Conservation (phyloP, 2,329 filamentous ascomycete genomes). For the Xylariaceae sp. region DNA sequence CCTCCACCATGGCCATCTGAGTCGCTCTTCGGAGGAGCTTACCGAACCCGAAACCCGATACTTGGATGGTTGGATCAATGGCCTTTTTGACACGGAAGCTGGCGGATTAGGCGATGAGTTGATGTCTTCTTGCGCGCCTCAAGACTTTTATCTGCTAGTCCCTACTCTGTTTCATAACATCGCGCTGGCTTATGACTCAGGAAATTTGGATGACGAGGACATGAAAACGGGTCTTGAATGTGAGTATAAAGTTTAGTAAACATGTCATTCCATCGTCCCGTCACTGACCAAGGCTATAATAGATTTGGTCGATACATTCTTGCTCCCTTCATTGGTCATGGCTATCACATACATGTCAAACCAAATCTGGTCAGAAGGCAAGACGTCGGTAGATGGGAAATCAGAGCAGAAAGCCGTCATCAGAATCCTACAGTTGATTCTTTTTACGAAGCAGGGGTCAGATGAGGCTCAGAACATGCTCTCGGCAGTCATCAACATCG, state of each 20-base stretch:
- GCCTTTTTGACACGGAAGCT: conserved; percentile 70
- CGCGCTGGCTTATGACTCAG: conserved; percentile 63
- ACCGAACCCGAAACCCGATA: conserved; percentile 61
- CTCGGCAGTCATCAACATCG: conserved; percentile 65
- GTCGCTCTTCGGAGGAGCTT: conserved; percentile 55
- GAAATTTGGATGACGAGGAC: conserved; percentile 62
- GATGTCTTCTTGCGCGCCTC: conserved; percentile 76
- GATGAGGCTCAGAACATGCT: conserved; percentile 70
- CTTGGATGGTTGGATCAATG: conserved; percentile 70
- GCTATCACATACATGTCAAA: conserved; percentile 68
- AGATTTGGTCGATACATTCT: conserved; percentile 75
- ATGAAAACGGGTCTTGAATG: conserved; percentile 75
- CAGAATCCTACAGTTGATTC: conserved; percentile 67
- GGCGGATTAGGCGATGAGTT: conserved; percentile 74
- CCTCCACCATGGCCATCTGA: conserved; percentile 55
- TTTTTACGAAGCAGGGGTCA: conserved; percentile 67
- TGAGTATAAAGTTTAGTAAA: conserved; percentile 37
- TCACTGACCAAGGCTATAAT: conserved; percentile 6
- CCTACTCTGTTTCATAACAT: conserved; percentile 75
- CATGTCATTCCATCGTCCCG: conserved; percentile 22
- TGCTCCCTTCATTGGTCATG: conserved; percentile 73
- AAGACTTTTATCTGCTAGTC: conserved; percentile 76
- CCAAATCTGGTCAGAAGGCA: conserved; percentile 62
- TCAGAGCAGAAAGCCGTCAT: conserved; percentile 53
- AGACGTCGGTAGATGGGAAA: conserved; percentile 15